Conservation (phyloP, 2,329 filamentous ascomycete species). For the Pseudogymnoascus sp. region DNA sequence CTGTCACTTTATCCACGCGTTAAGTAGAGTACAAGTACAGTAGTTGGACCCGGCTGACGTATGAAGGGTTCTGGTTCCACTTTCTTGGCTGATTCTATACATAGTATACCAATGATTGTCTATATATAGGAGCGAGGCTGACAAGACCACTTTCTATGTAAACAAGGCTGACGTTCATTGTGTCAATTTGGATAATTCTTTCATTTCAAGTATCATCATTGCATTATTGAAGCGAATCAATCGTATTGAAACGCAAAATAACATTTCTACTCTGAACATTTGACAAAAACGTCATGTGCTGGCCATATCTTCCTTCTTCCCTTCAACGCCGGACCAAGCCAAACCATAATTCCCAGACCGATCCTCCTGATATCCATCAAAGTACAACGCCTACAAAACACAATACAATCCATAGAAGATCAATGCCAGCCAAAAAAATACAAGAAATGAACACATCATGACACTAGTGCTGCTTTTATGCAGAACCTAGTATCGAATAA, state of each 20-base stretch:
- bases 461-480: background rate
- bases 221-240: background rate
- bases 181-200: background rate
- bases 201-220: background rate
- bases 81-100: background rate
- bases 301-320: background rate
- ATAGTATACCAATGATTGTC: background rate
- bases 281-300: background rate
- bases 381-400: conserved; percentile 7
- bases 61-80: background rate
- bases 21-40: background rate
- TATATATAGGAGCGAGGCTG: background rate
- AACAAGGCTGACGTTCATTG: background rate
- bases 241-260: background rate
- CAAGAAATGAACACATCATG: conserved; percentile 5
- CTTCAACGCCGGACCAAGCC: background rate
- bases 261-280: conserved; percentile 6
- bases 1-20: background rate
- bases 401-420: background rate
- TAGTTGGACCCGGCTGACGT: background rate
- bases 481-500: background rate
- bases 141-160: background rate
- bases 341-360: background rate
- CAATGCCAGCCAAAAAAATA: background rate
- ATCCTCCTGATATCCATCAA: conserved; percentile 5